phyloP scores from a whole-genome alignment of 352 stramenopile genomes.

The Plasmopara viticola region DNA sequence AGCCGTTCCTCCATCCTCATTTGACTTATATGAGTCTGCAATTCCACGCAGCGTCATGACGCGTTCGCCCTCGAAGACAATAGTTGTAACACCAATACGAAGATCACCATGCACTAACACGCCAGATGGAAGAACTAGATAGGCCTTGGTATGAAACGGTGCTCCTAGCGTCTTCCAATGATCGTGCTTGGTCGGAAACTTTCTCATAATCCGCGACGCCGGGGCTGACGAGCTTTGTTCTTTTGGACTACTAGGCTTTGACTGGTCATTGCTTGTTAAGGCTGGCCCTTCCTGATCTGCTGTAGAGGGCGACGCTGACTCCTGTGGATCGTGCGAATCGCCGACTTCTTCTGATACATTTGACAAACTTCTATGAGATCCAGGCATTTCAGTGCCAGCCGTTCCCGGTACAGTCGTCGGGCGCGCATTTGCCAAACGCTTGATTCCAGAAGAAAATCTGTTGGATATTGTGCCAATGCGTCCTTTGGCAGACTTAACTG shows the following conservation, averaged over 20 bases:
- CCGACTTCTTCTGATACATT: conserved; percentile 25
- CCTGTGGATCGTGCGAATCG: conserved; percentile 12
- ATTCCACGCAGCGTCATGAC: conserved; percentile 63
- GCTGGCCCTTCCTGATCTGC: conserved; percentile 14
- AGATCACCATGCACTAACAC: conserved; percentile 69
- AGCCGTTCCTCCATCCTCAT: conserved; percentile 30
- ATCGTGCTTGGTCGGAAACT: conserved; percentile 40
- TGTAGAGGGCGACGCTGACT: conserved; percentile 15
- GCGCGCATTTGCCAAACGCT: conserved; percentile 34
- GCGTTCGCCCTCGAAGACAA: conserved; percentile 78
- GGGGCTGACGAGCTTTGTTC: conserved; percentile 13
- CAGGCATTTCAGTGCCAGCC: conserved; percentile 12
- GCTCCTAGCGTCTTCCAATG: conserved; percentile 62
- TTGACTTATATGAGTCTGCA: conserved; percentile 37
- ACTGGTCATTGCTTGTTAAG: conserved; percentile 10
- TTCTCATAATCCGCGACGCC: conserved; percentile 27
- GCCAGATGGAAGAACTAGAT: conserved; percentile 66
- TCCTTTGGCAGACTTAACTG: conserved; percentile 56
- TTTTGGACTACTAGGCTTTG: conserved; percentile 16
- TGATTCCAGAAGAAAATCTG: conserved; percentile 63
- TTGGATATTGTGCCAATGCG: conserved; percentile 70
- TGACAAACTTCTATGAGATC: conserved; percentile 19
- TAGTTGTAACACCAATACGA: conserved; percentile 59
- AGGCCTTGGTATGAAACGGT: conserved; percentile 70
- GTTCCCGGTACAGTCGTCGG: conserved; percentile 19